These are phyloP conservation scores for Phyllosticta paracitricarpa DNA, from an alignment of 2,329 filamentous ascomycete species.

Conservation along the genomic window DNA sequence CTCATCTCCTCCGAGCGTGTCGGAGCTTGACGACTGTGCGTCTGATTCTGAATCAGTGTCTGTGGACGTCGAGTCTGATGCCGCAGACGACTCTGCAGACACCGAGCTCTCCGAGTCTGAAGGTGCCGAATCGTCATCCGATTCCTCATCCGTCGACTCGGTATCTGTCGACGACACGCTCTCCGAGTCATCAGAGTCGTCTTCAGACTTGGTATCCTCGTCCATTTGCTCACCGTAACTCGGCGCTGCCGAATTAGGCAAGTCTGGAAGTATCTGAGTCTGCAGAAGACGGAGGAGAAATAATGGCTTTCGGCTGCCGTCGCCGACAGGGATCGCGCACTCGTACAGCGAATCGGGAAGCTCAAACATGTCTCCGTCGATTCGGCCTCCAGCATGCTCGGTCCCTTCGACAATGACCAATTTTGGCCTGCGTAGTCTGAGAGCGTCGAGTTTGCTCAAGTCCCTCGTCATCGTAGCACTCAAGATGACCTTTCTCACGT, in stretches of 20 bases:
- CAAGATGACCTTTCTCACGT: conserved; percentile 69
- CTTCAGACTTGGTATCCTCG: background rate
- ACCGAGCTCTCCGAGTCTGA: background rate
- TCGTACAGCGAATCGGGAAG: conserved; percentile 45
- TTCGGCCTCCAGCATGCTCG: conserved; percentile 6
- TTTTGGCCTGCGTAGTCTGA: conserved; percentile 64
- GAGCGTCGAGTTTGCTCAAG: conserved; percentile 63
- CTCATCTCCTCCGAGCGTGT: background rate
- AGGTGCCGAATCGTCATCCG: conserved; percentile 18
- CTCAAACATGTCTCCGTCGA: conserved; percentile 35
- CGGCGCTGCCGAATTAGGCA: background rate
- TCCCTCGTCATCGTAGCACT: conserved; percentile 91
- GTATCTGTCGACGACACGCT: conserved; percentile 10
- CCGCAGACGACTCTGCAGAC: background rate
- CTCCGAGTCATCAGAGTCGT: background rate
- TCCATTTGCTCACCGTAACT: background rate
- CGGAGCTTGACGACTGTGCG: conserved; percentile 6
- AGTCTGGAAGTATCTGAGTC: conserved; percentile 35
- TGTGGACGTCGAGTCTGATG: background rate
- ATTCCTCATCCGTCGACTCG: conserved; percentile 10
- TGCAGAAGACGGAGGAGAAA: conserved; percentile 71
- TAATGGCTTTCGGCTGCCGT: conserved; percentile 55
- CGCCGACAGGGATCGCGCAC: conserved; percentile 38
- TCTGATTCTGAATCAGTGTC: conserved; percentile 14
- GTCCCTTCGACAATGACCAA: conserved; percentile 63